These are phyloP conservation scores for Phialophora expanda DNA, from an alignment of 2,329 filamentous ascomycete species.

Conservation along the genomic window DNA sequence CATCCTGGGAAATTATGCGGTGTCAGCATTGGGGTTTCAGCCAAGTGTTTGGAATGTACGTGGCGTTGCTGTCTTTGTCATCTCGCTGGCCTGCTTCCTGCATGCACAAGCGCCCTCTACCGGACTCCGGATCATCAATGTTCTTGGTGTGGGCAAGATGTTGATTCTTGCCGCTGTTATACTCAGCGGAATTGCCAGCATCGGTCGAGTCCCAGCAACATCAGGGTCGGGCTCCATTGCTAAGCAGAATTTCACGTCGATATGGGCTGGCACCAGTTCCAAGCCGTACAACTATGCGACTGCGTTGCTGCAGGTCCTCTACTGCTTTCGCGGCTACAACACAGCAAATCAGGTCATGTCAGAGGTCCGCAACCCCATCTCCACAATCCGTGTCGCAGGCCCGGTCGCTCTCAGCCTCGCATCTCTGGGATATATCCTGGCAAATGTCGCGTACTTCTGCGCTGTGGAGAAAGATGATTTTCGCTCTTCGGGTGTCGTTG, in stretches of 20 bases:
- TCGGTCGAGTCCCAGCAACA: conserved; percentile 18
- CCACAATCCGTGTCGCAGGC: conserved; percentile 62
- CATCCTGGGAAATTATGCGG: conserved; percentile 57
- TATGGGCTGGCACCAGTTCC: conserved; percentile 45
- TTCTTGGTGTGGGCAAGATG: conserved; percentile 57
- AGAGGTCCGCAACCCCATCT: conserved; percentile 62
- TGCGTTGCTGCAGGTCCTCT: conserved; percentile 58
- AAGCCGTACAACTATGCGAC: conserved; percentile 48
- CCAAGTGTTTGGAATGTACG: conserved; percentile 57
- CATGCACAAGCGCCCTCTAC: conserved; percentile 53
- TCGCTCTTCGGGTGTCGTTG: conserved; percentile 58
- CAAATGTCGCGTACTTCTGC: conserved; percentile 65
- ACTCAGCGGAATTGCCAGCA: conserved; percentile 50
- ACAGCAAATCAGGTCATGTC: conserved; percentile 64
- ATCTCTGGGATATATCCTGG: conserved; percentile 61
- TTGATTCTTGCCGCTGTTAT: conserved; percentile 56
- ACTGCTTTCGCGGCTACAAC: conserved; percentile 61
- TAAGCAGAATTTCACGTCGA: conserved; percentile 40
- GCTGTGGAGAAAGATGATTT: conserved; percentile 63
- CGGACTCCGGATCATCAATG: conserved; percentile 56
- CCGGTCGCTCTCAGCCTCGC: conserved; percentile 61
- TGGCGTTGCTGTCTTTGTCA: conserved; percentile 54
- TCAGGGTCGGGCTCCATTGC: conserved; percentile 9
- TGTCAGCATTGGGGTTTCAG: conserved; percentile 44
- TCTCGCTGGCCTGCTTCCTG: conserved; percentile 54